A percentile compares a stretch with the other conserved stretches of the same genome.
Evolutionary conservation across 2,329 filamentous ascomycete species (phyloP).

Genomic region (Apiospora pterosperma): DNA sequence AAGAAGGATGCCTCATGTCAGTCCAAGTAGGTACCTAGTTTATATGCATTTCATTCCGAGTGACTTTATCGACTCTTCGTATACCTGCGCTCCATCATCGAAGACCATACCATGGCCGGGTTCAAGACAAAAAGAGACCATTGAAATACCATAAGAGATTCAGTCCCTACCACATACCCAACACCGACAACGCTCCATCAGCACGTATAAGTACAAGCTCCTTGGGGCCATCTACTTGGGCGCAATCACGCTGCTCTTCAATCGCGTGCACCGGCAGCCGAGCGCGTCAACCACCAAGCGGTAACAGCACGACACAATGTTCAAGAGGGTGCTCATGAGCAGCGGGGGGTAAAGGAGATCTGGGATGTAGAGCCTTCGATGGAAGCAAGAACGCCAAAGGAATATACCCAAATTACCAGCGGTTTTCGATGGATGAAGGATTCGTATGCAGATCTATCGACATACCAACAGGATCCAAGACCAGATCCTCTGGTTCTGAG

Average conservation of each 20-base stretch:
- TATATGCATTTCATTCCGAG: not conserved
- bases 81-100: not conserved
- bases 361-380: not conserved
- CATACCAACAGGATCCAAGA: not conserved
- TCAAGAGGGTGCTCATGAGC: conserved; percentile 13
- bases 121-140: not conserved
- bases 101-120: not conserved
- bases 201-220: conserved; percentile 55
- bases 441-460: not conserved
- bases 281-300: conserved; percentile 9
- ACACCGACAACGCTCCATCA: not conserved
- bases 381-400: too few species aligned
- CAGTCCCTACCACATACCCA: not conserved
- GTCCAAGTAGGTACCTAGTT: not conserved
- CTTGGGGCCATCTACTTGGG: conserved; percentile 71
- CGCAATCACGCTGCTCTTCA: conserved; percentile 23
- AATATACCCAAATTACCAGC: too few species aligned
- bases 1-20: not conserved
- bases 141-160: not conserved
- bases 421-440: not conserved
- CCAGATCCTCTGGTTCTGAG: not conserved
- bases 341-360: conserved; percentile 11
- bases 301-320: conserved; percentile 14
- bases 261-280: conserved; percentile 12
- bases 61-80: not conserved